Evolutionary conservation across 2,329 filamentous ascomycete species (phyloP).

Genomic region (Botrytis paeoniae): DNA sequence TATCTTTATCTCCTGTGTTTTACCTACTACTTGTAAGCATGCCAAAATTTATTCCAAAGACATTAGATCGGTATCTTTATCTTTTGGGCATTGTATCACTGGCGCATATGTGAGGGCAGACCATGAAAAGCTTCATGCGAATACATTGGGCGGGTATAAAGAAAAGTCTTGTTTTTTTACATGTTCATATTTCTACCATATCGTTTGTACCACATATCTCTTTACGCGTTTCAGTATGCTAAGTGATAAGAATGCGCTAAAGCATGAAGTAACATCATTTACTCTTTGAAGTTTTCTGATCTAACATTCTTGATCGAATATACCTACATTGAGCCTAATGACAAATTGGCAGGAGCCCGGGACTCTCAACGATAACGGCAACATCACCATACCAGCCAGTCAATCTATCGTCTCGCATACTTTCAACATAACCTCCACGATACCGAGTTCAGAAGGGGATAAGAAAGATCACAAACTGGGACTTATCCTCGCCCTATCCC

Average conservation of each 20-base stretch:
- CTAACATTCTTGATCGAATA: neutral
- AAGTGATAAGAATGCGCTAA: neutral
- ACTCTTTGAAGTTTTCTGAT: neutral
- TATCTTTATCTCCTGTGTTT: slow-evolving; percentile 8
- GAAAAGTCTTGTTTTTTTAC: neutral
- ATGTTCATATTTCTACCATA: neutral
- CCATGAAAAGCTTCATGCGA: neutral
- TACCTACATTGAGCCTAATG: neutral
- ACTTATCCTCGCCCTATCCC: slow-evolving; percentile 14
- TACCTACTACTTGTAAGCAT: slow-evolving; percentile 19
- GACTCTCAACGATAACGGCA: slow-evolving; percentile 6
- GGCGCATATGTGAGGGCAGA: neutral
- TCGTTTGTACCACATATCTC: neutral
- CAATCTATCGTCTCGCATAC: slow-evolving; percentile 9
- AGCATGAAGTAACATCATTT: neutral
- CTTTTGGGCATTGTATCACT: neutral
- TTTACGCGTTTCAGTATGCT: neutral
- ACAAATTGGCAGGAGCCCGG: slow-evolving; percentile 3
- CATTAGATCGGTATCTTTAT: neutral
- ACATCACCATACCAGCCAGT: neutral
- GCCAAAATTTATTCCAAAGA: neutral
- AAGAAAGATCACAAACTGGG: slow-evolving; percentile 13
- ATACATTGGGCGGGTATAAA: neutral
- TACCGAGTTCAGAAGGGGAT: neutral
- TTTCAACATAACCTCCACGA: slow-evolving; percentile 11